Conservation (phyloP, 2,329 filamentous ascomycete species). For the Trichoderma sp. region DNA sequence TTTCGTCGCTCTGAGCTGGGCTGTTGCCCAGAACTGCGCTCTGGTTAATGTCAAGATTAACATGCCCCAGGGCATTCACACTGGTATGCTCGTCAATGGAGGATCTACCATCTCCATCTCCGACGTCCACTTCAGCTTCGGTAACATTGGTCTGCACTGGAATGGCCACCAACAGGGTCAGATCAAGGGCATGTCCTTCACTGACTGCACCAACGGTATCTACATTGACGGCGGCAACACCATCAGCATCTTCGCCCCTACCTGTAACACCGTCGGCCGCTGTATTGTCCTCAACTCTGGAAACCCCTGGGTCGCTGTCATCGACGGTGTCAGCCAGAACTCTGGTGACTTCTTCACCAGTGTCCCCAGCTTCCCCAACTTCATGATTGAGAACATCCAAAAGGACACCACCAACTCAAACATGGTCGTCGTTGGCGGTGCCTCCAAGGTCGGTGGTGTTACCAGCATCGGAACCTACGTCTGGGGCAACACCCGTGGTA, state of each 20-base stretch:
- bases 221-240: conserved; percentile 15
- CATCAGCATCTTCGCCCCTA: conserved; percentile 17
- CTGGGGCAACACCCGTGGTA: conserved; percentile 14
- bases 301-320: conserved; percentile 17
- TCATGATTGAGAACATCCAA: conserved; percentile 24
- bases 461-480: conserved; percentile 19
- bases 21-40: conserved; percentile 26
- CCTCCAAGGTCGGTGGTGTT: conserved; percentile 17
- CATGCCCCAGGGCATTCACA: conserved; percentile 22
- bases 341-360: conserved; percentile 20
- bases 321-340: conserved; percentile 17
- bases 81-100: conserved; percentile 19
- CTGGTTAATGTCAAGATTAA: conserved; percentile 24
- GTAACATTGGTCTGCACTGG: conserved; percentile 26
- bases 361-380: conserved; percentile 7
- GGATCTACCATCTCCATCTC: conserved; percentile 25
- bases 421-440: conserved; percentile 21
- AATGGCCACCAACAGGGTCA: conserved; percentile 20
- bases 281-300: conserved; percentile 18
- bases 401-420: conserved; percentile 23
- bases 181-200: conserved; percentile 20
- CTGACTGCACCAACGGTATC: conserved; percentile 12
- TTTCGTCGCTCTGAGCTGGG: conserved; percentile 25
- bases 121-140: conserved; percentile 23
- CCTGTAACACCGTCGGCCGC: conserved; percentile 18